phyloP scores from a whole-genome alignment of 805 yeast genomes.

The Candida tallmaniae region DNA sequence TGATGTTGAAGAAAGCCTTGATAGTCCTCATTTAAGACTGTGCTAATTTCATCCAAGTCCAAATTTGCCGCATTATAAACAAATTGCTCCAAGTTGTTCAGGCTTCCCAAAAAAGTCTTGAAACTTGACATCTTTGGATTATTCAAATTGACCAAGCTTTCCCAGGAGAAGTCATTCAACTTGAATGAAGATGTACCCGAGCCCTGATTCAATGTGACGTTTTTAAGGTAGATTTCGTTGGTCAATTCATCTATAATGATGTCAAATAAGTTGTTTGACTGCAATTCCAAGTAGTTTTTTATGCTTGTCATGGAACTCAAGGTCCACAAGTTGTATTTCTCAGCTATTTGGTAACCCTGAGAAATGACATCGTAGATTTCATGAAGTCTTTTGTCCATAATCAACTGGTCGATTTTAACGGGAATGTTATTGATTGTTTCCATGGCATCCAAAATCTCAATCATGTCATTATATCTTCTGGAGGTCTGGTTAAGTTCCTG shows the following conservation, averaged over 20 bases:
- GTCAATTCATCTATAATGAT: constrained; percentile 74
- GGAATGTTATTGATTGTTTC: constrained; percentile 58
- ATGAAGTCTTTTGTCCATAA: constrained; percentile 67
- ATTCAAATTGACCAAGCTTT: constrained; percentile 9
- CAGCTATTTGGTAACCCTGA: constrained; percentile 41
- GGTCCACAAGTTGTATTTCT: constrained; percentile 51
- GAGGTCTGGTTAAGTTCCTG: constrained; percentile 63
- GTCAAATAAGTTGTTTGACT: constrained; percentile 60
- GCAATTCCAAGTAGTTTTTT: constrained; percentile 49
- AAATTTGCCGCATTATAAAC: constrained; percentile 53
- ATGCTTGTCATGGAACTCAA: constrained; percentile 50
- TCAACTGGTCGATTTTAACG: constrained; percentile 56
- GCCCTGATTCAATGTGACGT: not conserved
- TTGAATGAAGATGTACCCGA: not conserved
- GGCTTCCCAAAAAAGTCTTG: constrained; percentile 27
- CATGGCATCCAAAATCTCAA: constrained; percentile 66
- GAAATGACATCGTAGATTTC: constrained; percentile 57
- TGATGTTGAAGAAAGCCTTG: constrained; percentile 24
- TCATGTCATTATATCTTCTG: constrained; percentile 58
- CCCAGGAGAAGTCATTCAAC: constrained; percentile 17
- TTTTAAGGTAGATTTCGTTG: constrained; percentile 50
- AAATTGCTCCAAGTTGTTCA: constrained; percentile 48
- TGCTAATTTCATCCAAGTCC: constrained; percentile 50
- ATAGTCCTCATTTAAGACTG: constrained; percentile 26
- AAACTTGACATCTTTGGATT: constrained; percentile 36